phyloP scores from a whole-genome alignment of 2,329 filamentous ascomycete genomes.

The Eutypa lata region DNA sequence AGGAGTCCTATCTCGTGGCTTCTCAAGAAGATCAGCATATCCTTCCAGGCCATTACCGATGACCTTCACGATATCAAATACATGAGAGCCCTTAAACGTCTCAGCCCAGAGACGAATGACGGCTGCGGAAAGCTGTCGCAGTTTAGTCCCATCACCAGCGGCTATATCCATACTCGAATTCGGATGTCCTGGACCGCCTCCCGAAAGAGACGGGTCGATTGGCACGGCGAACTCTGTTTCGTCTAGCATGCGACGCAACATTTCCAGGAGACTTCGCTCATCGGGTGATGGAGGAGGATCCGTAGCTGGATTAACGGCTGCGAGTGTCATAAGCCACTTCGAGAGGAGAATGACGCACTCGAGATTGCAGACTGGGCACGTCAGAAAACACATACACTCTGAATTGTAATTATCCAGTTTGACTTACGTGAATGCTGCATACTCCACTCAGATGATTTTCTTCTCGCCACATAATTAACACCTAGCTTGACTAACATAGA shows the following conservation, averaged over 20 bases:
- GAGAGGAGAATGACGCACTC: conserved; percentile 60
- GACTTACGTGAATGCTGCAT: conserved; percentile 59
- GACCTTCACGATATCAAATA: conserved; percentile 58
- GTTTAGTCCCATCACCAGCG: conserved; percentile 46
- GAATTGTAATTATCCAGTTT: conserved; percentile 9
- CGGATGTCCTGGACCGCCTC: conserved; percentile 32
- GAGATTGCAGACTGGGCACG: conserved; percentile 52
- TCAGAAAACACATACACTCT: conserved; percentile 6
- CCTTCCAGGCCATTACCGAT: conserved; percentile 56
- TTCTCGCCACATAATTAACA: conserved; percentile 59
- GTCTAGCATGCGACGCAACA: conserved; percentile 56
- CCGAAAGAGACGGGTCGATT: conserved; percentile 53
- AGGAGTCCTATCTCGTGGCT: conserved; percentile 47
- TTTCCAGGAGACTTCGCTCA: conserved; percentile 53
- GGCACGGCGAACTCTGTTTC: conserved; percentile 62
- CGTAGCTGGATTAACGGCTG: conserved; percentile 43
- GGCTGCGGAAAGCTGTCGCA: conserved; percentile 54
- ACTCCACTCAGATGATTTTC: conserved; percentile 60
- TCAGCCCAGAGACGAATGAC: conserved; percentile 61
- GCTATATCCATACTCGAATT: conserved; percentile 38
- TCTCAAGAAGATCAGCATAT: conserved; percentile 56
- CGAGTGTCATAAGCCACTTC: conserved; percentile 58
- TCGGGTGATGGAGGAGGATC: conserved; percentile 49
- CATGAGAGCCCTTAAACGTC: conserved; percentile 59
- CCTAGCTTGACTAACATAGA: conserved; percentile 64